phyloP scores from a whole-genome alignment of 2,329 filamentous ascomycete species.

The Penicillium frequentans region DNA sequence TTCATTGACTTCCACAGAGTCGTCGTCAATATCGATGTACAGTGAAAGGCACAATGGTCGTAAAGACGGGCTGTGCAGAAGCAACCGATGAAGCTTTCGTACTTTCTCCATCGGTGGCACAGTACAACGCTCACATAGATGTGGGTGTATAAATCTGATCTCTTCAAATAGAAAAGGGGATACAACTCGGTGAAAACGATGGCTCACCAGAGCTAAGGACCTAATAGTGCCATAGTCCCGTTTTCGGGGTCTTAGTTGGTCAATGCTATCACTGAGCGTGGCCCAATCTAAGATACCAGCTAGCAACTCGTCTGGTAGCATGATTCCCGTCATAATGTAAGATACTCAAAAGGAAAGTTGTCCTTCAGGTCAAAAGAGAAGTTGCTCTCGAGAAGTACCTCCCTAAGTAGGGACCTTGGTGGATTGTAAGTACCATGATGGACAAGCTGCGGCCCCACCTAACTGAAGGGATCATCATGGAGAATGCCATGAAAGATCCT shows the following conservation, averaged over 20 bases:
- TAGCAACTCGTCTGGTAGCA: constrained; percentile 1
- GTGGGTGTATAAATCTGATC: neutral
- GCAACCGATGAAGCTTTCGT: constrained; percentile 1
- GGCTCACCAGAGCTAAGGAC: constrained; percentile 1
- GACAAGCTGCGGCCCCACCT: neutral
- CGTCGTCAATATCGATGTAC: constrained; percentile 6
- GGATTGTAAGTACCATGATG: neutral
- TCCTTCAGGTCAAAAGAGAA: neutral
- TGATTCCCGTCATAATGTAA: neutral
- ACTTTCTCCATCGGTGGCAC: neutral
- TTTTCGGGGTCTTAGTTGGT: neutral
- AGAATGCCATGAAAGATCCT: neutral
- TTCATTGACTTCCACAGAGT: neutral
- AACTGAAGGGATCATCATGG: neutral
- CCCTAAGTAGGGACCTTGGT: neutral
- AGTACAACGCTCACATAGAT: neutral
- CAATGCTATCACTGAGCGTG: neutral
- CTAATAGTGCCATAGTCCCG: neutral
- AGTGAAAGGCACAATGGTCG: neutral
- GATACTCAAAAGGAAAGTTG: neutral
- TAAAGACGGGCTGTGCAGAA: neutral
- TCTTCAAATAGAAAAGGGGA: constrained; percentile 3
- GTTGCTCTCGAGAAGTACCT: neutral
- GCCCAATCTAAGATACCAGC: constrained; percentile 1
- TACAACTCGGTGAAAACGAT: neutral